Evolutionary conservation across 2,329 filamentous ascomycete species (phyloP).

Genomic region (Fusarium siculi): DNA sequence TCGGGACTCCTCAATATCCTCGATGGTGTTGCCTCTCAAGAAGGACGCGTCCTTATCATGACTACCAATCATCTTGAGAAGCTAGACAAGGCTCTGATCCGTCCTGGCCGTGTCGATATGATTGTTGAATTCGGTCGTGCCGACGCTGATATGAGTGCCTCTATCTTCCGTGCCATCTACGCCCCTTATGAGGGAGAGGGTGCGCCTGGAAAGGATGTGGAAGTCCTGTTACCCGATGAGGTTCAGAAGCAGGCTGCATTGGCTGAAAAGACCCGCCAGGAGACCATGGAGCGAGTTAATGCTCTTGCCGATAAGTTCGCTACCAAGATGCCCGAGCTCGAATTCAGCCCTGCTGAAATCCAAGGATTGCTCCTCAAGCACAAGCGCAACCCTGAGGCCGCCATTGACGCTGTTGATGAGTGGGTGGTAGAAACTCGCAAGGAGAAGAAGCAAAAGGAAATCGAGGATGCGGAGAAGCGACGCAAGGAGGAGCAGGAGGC

Average conservation of each 20-base stretch:
- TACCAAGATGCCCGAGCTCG: constrained; percentile 60
- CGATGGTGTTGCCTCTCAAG: constrained; percentile 75
- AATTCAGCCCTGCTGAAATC: constrained; percentile 70
- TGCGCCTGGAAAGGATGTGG: background rate
- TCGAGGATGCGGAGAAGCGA: constrained; percentile 55
- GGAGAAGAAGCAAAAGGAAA: constrained; percentile 59
- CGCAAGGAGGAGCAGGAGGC: constrained; percentile 50
- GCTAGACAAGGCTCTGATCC: constrained; percentile 70
- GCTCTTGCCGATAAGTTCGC: constrained; percentile 61
- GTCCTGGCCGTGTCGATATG: constrained; percentile 71
- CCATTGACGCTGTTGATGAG: constrained; percentile 57
- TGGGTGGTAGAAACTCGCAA: constrained; percentile 63
- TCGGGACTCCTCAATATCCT: constrained; percentile 84
- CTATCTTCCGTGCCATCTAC: constrained; percentile 70
- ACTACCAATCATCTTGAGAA: constrained; percentile 73
- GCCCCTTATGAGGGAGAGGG: constrained; percentile 58
- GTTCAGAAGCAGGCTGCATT: constrained; percentile 46
- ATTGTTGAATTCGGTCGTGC: constrained; percentile 66
- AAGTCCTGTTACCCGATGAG: constrained; percentile 30
- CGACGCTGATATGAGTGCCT: constrained; percentile 61
- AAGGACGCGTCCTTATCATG: constrained; percentile 72
- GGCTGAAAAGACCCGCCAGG: constrained; percentile 47
- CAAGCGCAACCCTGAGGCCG: constrained; percentile 62
- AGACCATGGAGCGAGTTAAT: constrained; percentile 55
- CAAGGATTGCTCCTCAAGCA: constrained; percentile 68